Evolutionary conservation across 495 filamentous ascomycete genomes (phyloP).

Genomic region (Annulohypoxylon nitens): DNA sequence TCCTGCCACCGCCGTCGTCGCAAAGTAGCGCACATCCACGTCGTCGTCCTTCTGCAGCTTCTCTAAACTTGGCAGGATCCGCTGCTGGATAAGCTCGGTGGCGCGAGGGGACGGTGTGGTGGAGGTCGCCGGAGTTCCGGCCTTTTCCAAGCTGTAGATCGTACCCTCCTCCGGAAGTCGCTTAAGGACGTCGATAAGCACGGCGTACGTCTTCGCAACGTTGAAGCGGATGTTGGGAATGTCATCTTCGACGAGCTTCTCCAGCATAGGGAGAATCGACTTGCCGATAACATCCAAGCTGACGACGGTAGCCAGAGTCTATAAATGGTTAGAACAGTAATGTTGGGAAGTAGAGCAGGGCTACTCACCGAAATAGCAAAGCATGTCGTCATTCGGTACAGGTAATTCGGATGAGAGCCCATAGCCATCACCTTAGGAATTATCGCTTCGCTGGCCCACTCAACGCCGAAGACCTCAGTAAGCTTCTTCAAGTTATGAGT

Average conservation of each 20-base stretch:
- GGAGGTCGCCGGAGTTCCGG: constrained; percentile 67
- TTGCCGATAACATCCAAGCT: constrained; percentile 90
- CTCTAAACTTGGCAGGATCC: constrained; percentile 89
- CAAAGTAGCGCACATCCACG: constrained; percentile 97
- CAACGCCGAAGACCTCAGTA: constrained; percentile 97
- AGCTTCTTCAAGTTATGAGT: constrained; percentile 98
- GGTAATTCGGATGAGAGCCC: constrained; percentile 97
- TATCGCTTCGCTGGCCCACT: constrained; percentile 97
- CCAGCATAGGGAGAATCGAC: constrained; percentile 94
- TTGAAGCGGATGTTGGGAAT: constrained; percentile 99
- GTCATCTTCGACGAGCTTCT: constrained; percentile 89
- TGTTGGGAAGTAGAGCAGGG: not conserved
- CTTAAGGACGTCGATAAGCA: constrained; percentile 88
- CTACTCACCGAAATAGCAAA: constrained; percentile 93
- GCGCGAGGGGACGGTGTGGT: constrained; percentile 74
- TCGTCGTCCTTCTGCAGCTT: constrained; percentile 97
- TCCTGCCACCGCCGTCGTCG: constrained; percentile 65
- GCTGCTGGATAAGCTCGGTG: constrained; percentile 86
- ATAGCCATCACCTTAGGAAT: constrained; percentile 98
- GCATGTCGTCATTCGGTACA: constrained; percentile 99
- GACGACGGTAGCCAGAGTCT: constrained; percentile 95
- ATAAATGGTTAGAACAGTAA: constrained; percentile 50
- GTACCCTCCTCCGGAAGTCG: constrained; percentile 90
- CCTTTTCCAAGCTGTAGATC: constrained; percentile 84
- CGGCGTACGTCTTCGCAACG: constrained; percentile 95